Evolutionary conservation across 192 early-diverging fungal genomes (phyloP).

Genomic region (Coemansia sp.): DNA sequence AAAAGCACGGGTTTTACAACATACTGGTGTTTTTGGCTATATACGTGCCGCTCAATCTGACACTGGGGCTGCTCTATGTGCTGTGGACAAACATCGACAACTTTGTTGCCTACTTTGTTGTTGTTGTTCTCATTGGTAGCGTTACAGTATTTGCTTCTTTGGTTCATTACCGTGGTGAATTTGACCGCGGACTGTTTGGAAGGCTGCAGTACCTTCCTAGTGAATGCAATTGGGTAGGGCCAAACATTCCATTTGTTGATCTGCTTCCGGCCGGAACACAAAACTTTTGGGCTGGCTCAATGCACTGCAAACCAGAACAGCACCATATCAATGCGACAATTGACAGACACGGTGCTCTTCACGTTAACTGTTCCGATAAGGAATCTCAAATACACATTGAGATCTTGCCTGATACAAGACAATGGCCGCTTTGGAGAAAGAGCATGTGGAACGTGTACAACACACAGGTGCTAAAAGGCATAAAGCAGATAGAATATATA

Average conservation of each 20-base stretch:
- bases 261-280: constrained; percentile 57
- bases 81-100: constrained; percentile 36
- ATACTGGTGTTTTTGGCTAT: constrained; percentile 59
- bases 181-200: constrained; percentile 37
- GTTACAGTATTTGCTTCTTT: constrained; percentile 24
- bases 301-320: constrained; percentile 29
- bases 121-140: constrained; percentile 14
- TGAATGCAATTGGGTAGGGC: constrained; percentile 56
- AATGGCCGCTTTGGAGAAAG: constrained; percentile 55
- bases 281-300: constrained; percentile 63
- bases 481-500: constrained; percentile 18
- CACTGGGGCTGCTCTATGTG: constrained; percentile 41
- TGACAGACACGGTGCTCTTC: constrained; percentile 38
- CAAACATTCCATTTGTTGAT: constrained; percentile 56
- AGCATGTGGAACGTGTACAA: constrained; percentile 52
- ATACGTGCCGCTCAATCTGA: constrained; percentile 53
- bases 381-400: constrained; percentile 25
- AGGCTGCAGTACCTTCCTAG: constrained; percentile 15
- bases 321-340: constrained; percentile 45
- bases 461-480: constrained; percentile 40
- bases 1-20: constrained; percentile 60
- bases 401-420: constrained; percentile 56
- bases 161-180: constrained; percentile 47
- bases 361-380: constrained; percentile 21
- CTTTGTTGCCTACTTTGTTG: constrained; percentile 43